These are phyloP conservation scores for Jatropha curcas DNA, from an alignment of 345 rosid genomes.

Conservation along the genomic window DNA sequence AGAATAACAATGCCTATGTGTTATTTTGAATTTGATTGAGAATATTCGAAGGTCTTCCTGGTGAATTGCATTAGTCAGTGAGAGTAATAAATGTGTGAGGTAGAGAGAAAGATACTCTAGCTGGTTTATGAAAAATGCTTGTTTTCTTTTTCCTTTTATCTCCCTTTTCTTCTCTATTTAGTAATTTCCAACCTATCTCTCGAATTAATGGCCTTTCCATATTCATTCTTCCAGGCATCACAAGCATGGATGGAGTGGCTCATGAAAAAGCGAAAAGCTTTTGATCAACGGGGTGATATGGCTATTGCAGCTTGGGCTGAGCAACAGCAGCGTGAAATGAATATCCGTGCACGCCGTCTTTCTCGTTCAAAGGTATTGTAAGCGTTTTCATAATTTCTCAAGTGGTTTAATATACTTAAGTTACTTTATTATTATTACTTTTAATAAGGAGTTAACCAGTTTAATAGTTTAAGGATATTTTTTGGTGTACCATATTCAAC, in stretches of 20 bases:
- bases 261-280: constrained; percentile 85
- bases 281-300: constrained; percentile 94
- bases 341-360: constrained; percentile 81
- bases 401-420: background rate
- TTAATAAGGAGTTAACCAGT: background rate
- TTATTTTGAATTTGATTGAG: background rate
- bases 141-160: background rate
- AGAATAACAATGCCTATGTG: background rate
- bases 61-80: background rate
- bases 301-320: constrained; percentile 97
- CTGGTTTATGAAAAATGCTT: background rate
- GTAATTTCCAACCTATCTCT: background rate
- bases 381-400: constrained; percentile 5
- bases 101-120: background rate
- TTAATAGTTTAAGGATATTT: background rate
- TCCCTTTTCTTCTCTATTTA: background rate
- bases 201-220: constrained; percentile 9
- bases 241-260: constrained; percentile 99
- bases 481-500: background rate
- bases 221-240: constrained; percentile 62
- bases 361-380: constrained; percentile 74
- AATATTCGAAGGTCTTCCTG: background rate
- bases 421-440: background rate
- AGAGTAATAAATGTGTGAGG: no score
- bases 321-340: constrained; percentile 88